These are phyloP conservation scores for Ustilago curta DNA, from an alignment of 1,284 basidiomycete genomes.

Conservation along the genomic window DNA sequence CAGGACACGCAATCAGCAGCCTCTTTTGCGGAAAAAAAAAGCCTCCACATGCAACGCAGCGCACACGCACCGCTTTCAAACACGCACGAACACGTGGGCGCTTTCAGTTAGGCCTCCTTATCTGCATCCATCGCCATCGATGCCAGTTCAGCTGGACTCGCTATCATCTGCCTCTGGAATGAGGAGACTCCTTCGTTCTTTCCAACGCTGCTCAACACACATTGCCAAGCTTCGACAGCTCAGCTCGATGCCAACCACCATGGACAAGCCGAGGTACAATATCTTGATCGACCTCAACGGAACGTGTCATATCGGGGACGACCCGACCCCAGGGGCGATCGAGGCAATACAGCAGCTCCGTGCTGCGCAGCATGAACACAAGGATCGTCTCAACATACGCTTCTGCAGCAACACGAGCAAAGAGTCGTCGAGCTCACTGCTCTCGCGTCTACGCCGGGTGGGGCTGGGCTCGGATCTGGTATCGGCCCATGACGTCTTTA, in stretches of 20 bases:
- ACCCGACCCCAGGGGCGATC: constrained; percentile 27
- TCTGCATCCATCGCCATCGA: not conserved
- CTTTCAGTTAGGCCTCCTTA: not conserved
- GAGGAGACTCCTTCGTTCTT: not conserved
- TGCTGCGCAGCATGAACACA: constrained; percentile 10
- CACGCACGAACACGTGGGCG: not conserved
- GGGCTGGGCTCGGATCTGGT: constrained; percentile 20
- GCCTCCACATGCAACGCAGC: constrained; percentile 10
- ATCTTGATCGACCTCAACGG: constrained; percentile 50
- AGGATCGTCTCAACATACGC: constrained; percentile 26
- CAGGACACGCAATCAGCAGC: not conserved
- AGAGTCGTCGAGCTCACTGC: constrained; percentile 32
- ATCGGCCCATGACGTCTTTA: constrained; percentile 30
- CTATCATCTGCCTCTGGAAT: not conserved
- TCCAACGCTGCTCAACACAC: not conserved
- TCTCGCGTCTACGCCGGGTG: constrained; percentile 29
- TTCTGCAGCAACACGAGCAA: constrained; percentile 52
- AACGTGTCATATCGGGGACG: constrained; percentile 44
- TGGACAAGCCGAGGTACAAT: constrained; percentile 29
- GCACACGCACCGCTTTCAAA: not conserved
- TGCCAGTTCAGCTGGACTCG: not conserved
- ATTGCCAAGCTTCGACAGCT: not conserved
- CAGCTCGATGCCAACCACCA: not conserved
- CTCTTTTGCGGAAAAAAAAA: not conserved
- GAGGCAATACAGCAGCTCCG: constrained; percentile 36